These are phyloP conservation scores for Russula dissimulans DNA, from an alignment of 768 basidiomycete genomes.

Conservation along the genomic window DNA sequence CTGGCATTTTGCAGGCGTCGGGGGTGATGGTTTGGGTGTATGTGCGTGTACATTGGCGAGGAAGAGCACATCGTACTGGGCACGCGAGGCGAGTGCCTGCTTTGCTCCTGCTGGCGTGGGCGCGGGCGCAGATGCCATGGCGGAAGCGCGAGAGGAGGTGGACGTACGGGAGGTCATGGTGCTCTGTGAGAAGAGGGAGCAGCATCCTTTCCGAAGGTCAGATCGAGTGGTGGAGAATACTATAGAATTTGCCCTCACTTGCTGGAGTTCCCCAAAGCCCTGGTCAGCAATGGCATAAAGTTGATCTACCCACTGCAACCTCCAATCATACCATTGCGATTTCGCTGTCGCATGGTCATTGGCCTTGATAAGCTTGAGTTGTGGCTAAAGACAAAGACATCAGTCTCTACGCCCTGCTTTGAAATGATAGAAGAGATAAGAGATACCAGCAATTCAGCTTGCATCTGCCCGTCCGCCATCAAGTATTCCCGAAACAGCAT, in stretches of 20 bases:
- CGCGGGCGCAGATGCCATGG: background rate
- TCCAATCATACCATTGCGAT: conserved; percentile 77
- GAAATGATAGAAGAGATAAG: conserved; percentile 12
- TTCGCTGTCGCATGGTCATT: conserved; percentile 33
- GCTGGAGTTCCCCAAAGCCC: conserved; percentile 50
- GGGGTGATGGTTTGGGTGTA: conserved; percentile 25
- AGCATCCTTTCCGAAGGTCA: conserved; percentile 39
- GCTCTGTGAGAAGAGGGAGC: conserved; percentile 28
- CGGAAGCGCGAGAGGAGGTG: conserved; percentile 22
- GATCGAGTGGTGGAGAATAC: conserved; percentile 4
- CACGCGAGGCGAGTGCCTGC: conserved; percentile 14
- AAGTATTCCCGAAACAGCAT: conserved; percentile 67
- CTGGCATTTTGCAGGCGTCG: conserved; percentile 35
- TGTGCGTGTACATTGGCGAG: conserved; percentile 17
- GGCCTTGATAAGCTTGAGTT: too few species aligned
- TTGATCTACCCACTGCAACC: conserved; percentile 67
- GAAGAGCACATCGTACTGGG: conserved; percentile 27
- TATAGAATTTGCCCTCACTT: conserved; percentile 32
- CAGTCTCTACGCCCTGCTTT: background rate
- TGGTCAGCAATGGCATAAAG: conserved; percentile 54
- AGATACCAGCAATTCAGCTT: conserved; percentile 50
- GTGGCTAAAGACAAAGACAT: conserved; percentile 20
- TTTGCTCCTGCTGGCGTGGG: conserved; percentile 8
- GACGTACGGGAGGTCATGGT: conserved; percentile 42
- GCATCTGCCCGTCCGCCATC: conserved; percentile 59